Evolutionary conservation across 306 rosid genomes (phyloP), one percentile per base, ranked within the genome.

Genomic region (Lathyrus sativus): DNA sequence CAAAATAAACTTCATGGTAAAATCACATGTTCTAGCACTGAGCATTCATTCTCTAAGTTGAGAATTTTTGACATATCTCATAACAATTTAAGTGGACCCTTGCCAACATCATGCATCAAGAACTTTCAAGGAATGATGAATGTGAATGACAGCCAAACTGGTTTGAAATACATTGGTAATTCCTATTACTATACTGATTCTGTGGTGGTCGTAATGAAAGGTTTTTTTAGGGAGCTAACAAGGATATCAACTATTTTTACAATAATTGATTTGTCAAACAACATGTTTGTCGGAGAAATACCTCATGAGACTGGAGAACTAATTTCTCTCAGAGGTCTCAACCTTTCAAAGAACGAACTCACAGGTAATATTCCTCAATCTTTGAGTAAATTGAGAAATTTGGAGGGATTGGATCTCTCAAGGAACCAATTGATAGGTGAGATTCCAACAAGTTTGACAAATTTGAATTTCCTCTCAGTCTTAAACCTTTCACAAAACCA

Each of bases 351-450:
- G 11, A 83, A 86, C 46, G 14, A 8, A 39, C 68, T 81, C 39
- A 69, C 9, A 3, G 82, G 87, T 18, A 9, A 1, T 3, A 77
- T 84, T 66, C 87, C 87, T 9, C 17, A 28, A 2, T 65, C 76
- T 0, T 15, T 86, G n/a, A 44, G 67, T 11, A 19, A 65, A 11
- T 55, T 86, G 67, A 63, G 3, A 3, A 70, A 26, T 22, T 38
- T 81, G 9, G 79, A 83, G 19, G 58, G 73, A 74, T 60, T 85
- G 26, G 85, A 78, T 33, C 76, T 85, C 13, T 82, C 84, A 12
- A 51, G 72, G 45, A 85, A 82, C 26, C 11, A 33, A 2, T 58
- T 82, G 3, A 7, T 0, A 0, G 81, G 83, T 0, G 17, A 71
- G 1, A 74, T 79, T 70, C 86, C 86, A 0, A 0, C 2, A 46